Conservation (phyloP, 1,284 basidiomycete species). For the Megacollybia platyphylla region DNA sequence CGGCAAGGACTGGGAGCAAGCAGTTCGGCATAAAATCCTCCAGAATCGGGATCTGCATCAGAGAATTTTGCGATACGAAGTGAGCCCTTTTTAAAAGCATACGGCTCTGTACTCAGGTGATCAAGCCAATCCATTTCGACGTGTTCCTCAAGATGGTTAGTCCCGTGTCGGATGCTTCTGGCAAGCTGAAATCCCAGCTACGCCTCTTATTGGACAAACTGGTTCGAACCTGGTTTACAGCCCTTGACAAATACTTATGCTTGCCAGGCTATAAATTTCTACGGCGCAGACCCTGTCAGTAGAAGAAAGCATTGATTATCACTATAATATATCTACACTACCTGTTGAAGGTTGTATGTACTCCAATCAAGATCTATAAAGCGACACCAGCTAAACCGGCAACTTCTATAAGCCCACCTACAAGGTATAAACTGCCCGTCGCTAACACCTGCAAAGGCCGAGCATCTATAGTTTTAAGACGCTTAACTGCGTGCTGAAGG, state of each 20-base stretch:
- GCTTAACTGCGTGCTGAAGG: conserved; percentile 76
- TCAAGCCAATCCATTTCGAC: conserved; percentile 48
- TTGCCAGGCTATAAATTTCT: conserved; percentile 37
- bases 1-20: conserved; percentile 25
- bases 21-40: conserved; percentile 29
- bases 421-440: conserved; percentile 86
- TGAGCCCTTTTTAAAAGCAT: conserved; percentile 11
- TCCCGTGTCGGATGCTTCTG: conserved; percentile 16
- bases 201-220: conserved; percentile 45
- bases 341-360: conserved; percentile 17
- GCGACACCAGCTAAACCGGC: conserved; percentile 62
- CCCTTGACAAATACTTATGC: neutral
- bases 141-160: conserved; percentile 28
- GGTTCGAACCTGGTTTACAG: conserved; percentile 17
- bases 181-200: conserved; percentile 26
- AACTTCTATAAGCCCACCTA: conserved; percentile 91
- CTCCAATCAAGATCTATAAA: conserved; percentile 18
- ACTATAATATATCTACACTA: conserved; percentile 7
- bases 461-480: conserved; percentile 35
- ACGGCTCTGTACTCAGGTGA: neutral
- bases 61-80: conserved; percentile 53
- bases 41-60: conserved; percentile 33
- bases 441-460: conserved; percentile 58
- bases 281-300: conserved; percentile 20
- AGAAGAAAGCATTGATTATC: conserved; percentile 5